Evolutionary conservation across 805 yeast species (phyloP).

Genomic region (Candida boleticola): DNA sequence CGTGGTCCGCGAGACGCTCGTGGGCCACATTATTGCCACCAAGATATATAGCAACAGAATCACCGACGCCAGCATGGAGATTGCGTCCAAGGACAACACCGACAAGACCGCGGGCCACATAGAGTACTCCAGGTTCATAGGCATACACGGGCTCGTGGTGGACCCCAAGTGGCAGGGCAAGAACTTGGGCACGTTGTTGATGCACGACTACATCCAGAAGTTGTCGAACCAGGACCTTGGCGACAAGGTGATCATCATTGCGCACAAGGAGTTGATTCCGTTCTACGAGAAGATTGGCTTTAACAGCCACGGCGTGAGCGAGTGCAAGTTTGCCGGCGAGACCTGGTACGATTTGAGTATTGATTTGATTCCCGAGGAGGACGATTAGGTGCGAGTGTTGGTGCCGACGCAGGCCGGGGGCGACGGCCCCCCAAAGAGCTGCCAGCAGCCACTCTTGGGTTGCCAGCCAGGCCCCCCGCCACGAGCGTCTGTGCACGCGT

Average conservation of each 20-base stretch:
- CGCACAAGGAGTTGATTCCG: constrained; percentile 64
- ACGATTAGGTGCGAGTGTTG: constrained; percentile 21
- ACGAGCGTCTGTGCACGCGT: no score
- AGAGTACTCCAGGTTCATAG: constrained; percentile 72
- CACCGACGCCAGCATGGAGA: constrained; percentile 57
- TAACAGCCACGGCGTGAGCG: constrained; percentile 61
- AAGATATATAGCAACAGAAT: constrained; percentile 54
- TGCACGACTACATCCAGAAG: constrained; percentile 90
- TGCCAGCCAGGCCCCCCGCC: no score
- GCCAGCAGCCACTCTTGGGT: no score
- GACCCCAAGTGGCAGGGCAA: constrained; percentile 76
- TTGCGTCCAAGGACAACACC: constrained; percentile 40
- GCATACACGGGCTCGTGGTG: constrained; percentile 79
- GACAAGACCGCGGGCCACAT: constrained; percentile 55
- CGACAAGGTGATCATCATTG: constrained; percentile 68
- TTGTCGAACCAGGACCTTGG: constrained; percentile 85
- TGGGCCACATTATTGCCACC: constrained; percentile 82
- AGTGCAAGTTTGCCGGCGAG: constrained; percentile 55
- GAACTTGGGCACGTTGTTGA: constrained; percentile 76
- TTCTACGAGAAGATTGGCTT: constrained; percentile 86
- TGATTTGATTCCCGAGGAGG: constrained; percentile 44
- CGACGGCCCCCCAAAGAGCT: no score
- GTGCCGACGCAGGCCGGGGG: no score
- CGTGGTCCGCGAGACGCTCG: constrained; percentile 58
- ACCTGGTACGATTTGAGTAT: constrained; percentile 61